Conservation (phyloP, 2,329 filamentous ascomycete genomes). For the Trichoderma polysporum region DNA sequence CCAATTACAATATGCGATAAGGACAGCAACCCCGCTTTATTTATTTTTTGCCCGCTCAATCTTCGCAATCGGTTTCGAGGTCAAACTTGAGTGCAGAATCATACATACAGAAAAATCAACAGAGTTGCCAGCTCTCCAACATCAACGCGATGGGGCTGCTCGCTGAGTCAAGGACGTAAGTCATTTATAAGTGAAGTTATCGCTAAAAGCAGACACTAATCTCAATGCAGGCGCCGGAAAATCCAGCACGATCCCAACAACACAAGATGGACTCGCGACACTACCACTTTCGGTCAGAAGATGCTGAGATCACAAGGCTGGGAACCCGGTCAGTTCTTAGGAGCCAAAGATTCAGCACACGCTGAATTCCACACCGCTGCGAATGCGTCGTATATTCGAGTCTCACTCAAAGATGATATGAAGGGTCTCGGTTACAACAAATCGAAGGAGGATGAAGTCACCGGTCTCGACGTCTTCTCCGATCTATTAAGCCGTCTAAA, state of each 20-base stretch:
- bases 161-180: slow-evolving; percentile 38
- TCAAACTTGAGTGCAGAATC: background rate
- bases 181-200: background rate
- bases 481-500: slow-evolving; percentile 86
- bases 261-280: slow-evolving; percentile 84
- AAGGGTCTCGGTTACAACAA: slow-evolving; percentile 82
- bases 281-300: slow-evolving; percentile 80
- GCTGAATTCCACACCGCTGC: slow-evolving; percentile 74
- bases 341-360: slow-evolving; percentile 73
- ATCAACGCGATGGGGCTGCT: slow-evolving; percentile 36
- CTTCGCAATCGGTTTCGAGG: slow-evolving; percentile 19
- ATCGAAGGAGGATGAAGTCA: slow-evolving; percentile 72
- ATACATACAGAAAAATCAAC: background rate
- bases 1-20: slow-evolving; percentile 34
- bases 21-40: slow-evolving; percentile 30
- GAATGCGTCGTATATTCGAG: slow-evolving; percentile 81
- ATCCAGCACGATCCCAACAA: slow-evolving; percentile 94
- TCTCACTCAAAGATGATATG: slow-evolving; percentile 85
- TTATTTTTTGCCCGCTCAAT: slow-evolving; percentile 33
- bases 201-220: slow-evolving; percentile 20
- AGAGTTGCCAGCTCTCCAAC: background rate
- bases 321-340: slow-evolving; percentile 81
- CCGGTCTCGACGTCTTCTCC: slow-evolving; percentile 83
- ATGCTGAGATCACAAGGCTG: slow-evolving; percentile 88
- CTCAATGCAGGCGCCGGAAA: slow-evolving; percentile 50